Conservation (phyloP, 1,139 yeast genomes). For the Sugiyamaella xylanicola region DNA sequence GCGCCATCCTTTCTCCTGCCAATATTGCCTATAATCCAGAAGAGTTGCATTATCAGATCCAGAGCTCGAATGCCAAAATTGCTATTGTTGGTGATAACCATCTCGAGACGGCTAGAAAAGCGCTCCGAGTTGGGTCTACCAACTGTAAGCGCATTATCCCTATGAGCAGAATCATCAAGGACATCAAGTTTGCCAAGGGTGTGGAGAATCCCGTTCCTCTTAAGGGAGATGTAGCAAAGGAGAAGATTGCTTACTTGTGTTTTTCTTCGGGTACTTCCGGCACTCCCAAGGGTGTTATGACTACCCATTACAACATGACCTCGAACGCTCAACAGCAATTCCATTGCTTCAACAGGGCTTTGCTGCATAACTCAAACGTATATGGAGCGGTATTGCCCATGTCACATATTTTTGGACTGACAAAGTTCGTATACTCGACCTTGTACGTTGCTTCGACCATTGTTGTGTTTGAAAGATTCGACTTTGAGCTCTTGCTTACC, state of each 20-base stretch:
- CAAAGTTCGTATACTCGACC: slow-evolving; percentile 33
- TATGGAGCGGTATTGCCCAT: slow-evolving; percentile 41
- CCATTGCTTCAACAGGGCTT: slow-evolving; percentile 18
- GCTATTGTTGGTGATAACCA: slow-evolving; percentile 35
- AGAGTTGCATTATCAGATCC: slow-evolving; percentile 44
- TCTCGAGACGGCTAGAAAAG: slow-evolving; percentile 35
- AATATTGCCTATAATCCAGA: slow-evolving; percentile 41
- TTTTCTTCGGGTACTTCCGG: slow-evolving; percentile 83
- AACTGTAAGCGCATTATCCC: slow-evolving; percentile 26
- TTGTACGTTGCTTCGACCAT: slow-evolving; percentile 32
- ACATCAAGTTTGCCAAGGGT: slow-evolving; percentile 21
- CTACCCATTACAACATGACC: slow-evolving; percentile 52
- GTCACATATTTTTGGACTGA: slow-evolving; percentile 45
- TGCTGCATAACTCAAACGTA: slow-evolving; percentile 21
- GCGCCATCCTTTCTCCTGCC: slow-evolving; percentile 44
- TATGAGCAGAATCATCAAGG: slow-evolving; percentile 27
- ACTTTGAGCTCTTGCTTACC: slow-evolving; percentile 38
- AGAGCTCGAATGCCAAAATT: slow-evolving; percentile 36
- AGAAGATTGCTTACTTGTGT: slow-evolving; percentile 43
- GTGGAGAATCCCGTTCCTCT: slow-evolving; percentile 20
- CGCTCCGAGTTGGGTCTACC: slow-evolving; percentile 28
- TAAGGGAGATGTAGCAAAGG: slow-evolving; percentile 26
- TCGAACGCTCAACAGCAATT: slow-evolving; percentile 37
- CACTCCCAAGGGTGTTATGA: slow-evolving; percentile 69
- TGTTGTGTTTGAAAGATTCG: slow-evolving; percentile 42